These are phyloP conservation scores for Gyrodon lividus DNA, from an alignment of 768 basidiomycete species.

Conservation along the genomic window DNA sequence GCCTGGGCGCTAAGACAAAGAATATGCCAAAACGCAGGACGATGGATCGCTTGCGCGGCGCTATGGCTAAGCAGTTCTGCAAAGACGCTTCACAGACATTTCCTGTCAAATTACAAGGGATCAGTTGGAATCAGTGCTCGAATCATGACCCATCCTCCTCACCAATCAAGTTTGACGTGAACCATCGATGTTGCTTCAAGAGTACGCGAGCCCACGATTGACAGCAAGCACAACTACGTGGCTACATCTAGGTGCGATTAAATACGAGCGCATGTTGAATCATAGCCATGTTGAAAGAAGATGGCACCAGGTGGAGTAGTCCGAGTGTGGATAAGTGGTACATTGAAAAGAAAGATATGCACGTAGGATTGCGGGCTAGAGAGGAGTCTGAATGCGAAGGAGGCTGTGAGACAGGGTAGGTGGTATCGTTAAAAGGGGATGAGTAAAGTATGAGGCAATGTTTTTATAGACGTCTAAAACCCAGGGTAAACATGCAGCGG, in stretches of 20 bases:
- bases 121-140: neutral
- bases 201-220: neutral
- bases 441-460: slow-evolving; percentile 28
- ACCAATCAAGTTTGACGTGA: neutral
- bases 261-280: slow-evolving; percentile 14
- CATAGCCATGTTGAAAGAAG: slow-evolving; percentile 22
- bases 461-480: slow-evolving; percentile 20
- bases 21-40: too few relatives aligned
- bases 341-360: slow-evolving; percentile 34
- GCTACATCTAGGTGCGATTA: slow-evolving; percentile 29
- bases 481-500: slow-evolving; percentile 14
- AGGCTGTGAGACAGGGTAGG: slow-evolving; percentile 11
- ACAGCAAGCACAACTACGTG: slow-evolving; percentile 13
- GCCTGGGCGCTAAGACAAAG: too few relatives aligned
- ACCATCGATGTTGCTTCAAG: slow-evolving; percentile 2
- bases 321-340: slow-evolving; percentile 23
- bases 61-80: neutral
- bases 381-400: slow-evolving; percentile 6
- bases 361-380: slow-evolving; percentile 17
- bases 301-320: slow-evolving; percentile 10
- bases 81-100: too few relatives aligned
- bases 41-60: too few relatives aligned
- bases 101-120: neutral
- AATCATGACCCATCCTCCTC: neutral
- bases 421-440: slow-evolving; percentile 30